Conservation (phyloP, 2,329 filamentous ascomycete species). For the Parascedosporium putredinis region DNA sequence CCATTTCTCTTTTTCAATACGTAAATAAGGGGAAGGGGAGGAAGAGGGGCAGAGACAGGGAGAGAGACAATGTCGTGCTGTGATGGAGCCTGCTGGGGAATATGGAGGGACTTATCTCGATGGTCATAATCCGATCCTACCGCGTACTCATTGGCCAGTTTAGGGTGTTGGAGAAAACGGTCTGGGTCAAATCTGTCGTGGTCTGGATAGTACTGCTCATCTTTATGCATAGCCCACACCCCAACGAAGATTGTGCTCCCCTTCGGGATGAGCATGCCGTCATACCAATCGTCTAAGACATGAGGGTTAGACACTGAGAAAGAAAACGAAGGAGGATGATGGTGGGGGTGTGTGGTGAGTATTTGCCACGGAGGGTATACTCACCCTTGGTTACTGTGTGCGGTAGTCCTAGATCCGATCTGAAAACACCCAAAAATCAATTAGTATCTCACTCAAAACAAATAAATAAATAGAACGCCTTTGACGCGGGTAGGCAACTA, state of each 20-base stretch:
- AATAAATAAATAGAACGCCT: no score
- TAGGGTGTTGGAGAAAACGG: not conserved
- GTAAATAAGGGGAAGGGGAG: no score
- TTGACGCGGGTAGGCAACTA: no score
- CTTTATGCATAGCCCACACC: conserved; percentile 12
- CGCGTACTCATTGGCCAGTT: not conserved
- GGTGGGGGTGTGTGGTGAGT: no score
- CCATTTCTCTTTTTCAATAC: no score
- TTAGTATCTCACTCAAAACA: no score
- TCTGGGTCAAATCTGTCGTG: not conserved
- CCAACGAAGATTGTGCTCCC: not conserved
- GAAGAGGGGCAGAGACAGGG: no score
- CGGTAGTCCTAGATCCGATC: conserved; percentile 21
- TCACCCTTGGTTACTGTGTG: conserved; percentile 20
- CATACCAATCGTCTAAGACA: conserved; percentile 10
- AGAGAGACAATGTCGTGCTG: no score
- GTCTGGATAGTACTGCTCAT: not conserved
- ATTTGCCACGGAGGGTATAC: no score
- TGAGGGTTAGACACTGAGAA: not conserved
- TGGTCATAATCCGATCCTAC: not conserved
- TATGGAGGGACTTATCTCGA: not conserved
- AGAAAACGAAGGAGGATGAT: conserved; percentile 13
- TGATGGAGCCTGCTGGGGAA: no score
- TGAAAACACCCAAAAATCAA: no score
- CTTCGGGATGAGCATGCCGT: conserved; percentile 2